phyloP scores from a whole-genome alignment of 306 rosid species.

The Malus sieversii region DNA sequence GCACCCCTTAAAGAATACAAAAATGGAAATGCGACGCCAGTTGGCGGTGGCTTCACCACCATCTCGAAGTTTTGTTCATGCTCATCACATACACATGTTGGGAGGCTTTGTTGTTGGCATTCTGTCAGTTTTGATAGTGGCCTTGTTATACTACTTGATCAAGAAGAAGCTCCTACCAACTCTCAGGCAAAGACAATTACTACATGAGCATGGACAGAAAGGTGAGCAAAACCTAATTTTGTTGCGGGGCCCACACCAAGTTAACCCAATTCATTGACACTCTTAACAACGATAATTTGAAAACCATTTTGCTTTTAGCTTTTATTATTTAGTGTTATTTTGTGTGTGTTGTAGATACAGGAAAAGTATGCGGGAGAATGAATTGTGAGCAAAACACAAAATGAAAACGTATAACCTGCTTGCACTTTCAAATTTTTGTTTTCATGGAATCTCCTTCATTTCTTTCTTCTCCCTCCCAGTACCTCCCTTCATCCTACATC shows the following conservation, averaged over 20 bases:
- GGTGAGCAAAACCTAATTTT: conserved; percentile 25
- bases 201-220: conserved; percentile 14
- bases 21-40: not conserved
- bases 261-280: not conserved
- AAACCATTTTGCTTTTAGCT: not conserved
- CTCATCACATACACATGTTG: not conserved
- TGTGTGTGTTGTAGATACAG: too few species aligned
- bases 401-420: too few species aligned
- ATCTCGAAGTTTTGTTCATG: not conserved
- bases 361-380: not conserved
- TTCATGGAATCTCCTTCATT: not conserved
- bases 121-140: conserved; percentile 29
- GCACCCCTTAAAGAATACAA: not conserved
- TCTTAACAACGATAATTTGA: not conserved
- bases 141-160: conserved; percentile 26
- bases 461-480: not conserved
- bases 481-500: not conserved
- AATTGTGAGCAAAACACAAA: too few species aligned
- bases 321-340: too few species aligned
- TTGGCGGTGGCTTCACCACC: not conserved
- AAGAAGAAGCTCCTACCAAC: conserved; percentile 32
- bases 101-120: conserved; percentile 34
- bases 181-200: conserved; percentile 16
- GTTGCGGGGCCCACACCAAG: not conserved
- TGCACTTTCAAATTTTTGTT: not conserved